These are phyloP conservation scores for Ambrosia hybrid DNA, from an alignment of 140 eudicot genomes.

Conservation along the genomic window DNA sequence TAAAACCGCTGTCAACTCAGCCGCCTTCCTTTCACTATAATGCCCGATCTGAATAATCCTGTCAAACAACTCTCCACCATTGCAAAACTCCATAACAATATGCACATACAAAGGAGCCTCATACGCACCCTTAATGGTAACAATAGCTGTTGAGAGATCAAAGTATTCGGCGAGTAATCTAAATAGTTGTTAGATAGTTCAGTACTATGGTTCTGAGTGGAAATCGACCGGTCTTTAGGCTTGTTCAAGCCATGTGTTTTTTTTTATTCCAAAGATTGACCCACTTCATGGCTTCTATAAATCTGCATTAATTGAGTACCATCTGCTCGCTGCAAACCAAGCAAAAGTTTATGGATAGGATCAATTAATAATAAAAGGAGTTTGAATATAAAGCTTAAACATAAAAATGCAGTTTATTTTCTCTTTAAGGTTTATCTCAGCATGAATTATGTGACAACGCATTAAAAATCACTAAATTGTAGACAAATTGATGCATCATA, in stretches of 20 bases:
- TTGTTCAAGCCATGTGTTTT: slow-evolving; percentile 52
- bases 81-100: too few species aligned
- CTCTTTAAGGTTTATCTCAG: not conserved
- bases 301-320: slow-evolving; percentile 63
- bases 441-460: slow-evolving; percentile 3
- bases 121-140: slow-evolving; percentile 91
- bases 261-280: slow-evolving; percentile 73
- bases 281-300: slow-evolving; percentile 88
- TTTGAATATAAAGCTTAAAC: not conserved
- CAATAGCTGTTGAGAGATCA: slow-evolving; percentile 63
- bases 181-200: slow-evolving; percentile 32
- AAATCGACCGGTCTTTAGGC: slow-evolving; percentile 71
- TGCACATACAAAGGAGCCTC: slow-evolving; percentile 93
- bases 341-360: not conserved
- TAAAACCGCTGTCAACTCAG: slow-evolving; percentile 95
- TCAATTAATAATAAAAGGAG: not conserved
- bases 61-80: too few species aligned
- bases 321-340: slow-evolving; percentile 23
- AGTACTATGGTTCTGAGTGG: slow-evolving; percentile 44
- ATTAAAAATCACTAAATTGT: not conserved
- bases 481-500: not conserved
- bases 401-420: slow-evolving; percentile 10
- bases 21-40: slow-evolving; percentile 93
- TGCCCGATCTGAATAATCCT: slow-evolving; percentile 96
- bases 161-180: slow-evolving; percentile 59